Conservation (phyloP, 2,329 filamentous ascomycete genomes). For the Alternaria brassicicola region DNA sequence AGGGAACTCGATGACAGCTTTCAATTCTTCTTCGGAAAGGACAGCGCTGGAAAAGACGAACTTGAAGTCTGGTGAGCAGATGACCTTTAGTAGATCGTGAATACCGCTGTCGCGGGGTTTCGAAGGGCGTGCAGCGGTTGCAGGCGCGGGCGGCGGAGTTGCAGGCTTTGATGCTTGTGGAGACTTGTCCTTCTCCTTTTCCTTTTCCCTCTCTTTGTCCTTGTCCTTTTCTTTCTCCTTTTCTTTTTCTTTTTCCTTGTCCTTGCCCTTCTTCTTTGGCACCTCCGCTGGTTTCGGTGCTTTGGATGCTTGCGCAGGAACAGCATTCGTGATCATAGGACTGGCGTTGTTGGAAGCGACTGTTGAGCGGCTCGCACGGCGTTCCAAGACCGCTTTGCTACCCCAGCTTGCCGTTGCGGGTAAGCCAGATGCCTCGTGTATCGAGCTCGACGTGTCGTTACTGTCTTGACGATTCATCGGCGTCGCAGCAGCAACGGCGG, state of each 20-base stretch:
- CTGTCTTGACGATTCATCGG: constrained; percentile 77
- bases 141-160: constrained; percentile 27
- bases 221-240: constrained; percentile 36
- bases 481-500: constrained; percentile 59
- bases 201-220: constrained; percentile 30
- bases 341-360: constrained; percentile 82
- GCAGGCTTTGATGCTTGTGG: constrained; percentile 36
- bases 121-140: constrained; percentile 18
- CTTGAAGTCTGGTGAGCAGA: constrained; percentile 55
- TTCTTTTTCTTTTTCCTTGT: constrained; percentile 39
- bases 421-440: constrained; percentile 78
- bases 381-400: constrained; percentile 69
- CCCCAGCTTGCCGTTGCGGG: constrained; percentile 96
- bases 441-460: constrained; percentile 70
- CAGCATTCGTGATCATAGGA: constrained; percentile 66
- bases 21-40: constrained; percentile 55
- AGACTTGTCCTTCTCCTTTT: constrained; percentile 34
- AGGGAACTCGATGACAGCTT: constrained; percentile 65
- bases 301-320: constrained; percentile 46
- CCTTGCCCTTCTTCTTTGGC: constrained; percentile 37
- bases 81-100: constrained; percentile 48
- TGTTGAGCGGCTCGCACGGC: constrained; percentile 78
- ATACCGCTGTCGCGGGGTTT: constrained; percentile 37
- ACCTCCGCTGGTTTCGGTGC: constrained; percentile 38
- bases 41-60: constrained; percentile 58